Evolutionary conservation across 2,329 filamentous ascomycete genomes (phyloP).

Genomic region (Sarocladiaceae sp.): DNA sequence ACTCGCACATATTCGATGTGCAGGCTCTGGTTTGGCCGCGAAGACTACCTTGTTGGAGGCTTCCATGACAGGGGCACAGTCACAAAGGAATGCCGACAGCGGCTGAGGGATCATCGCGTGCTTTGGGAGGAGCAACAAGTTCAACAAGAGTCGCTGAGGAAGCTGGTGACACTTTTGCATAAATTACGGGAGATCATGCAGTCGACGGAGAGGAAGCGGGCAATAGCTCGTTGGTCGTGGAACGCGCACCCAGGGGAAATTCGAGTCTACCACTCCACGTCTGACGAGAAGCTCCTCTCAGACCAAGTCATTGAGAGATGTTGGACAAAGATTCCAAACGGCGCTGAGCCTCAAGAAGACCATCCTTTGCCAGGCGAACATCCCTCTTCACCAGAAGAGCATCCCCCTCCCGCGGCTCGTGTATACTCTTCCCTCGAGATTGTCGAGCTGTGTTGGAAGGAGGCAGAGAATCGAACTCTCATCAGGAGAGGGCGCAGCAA

Average conservation of each 20-base stretch:
- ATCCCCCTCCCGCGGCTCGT: no score
- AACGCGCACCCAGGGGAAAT: no score
- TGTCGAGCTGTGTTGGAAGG: no score
- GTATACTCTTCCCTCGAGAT: no score
- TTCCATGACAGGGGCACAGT: not conserved
- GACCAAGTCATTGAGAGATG: not conserved
- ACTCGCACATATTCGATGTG: not conserved
- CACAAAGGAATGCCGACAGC: not conserved
- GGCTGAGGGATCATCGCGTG: not conserved
- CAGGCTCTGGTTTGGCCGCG: conserved; percentile 7
- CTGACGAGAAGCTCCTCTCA: not conserved
- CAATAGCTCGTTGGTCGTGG: not conserved
- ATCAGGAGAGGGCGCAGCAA: no score
- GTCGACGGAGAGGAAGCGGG: not conserved
- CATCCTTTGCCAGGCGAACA: no score
- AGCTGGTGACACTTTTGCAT: conserved; percentile 1
- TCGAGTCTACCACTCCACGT: not conserved
- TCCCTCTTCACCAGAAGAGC: no score
- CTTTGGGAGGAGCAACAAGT: not conserved
- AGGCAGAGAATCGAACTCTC: no score
- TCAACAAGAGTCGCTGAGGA: not conserved
- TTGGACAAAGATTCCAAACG: not conserved
- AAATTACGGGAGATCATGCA: not conserved
- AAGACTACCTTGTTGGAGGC: not conserved
- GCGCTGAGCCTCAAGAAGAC: no score